A percentile compares a stretch with the other conserved stretches of the same genome.
These are phyloP conservation scores for Fusarium sterilihyphosum DNA, from an alignment of 2,329 filamentous ascomycete genomes.

Conservation along the genomic window DNA sequence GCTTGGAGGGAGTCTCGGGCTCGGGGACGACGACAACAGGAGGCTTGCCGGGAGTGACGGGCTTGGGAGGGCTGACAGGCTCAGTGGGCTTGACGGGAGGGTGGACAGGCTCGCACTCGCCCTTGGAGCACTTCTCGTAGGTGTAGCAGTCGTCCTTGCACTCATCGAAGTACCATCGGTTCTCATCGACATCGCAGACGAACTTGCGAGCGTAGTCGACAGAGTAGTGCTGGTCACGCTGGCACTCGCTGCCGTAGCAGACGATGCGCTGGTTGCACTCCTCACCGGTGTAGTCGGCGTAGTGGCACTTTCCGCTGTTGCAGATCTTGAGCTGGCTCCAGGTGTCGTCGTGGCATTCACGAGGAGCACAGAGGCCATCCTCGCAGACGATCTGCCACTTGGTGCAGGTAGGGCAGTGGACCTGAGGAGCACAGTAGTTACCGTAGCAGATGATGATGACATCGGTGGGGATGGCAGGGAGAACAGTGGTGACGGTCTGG, in stretches of 20 bases:
- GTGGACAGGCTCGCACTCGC: slow-evolving; percentile 40
- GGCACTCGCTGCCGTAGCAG: slow-evolving; percentile 48
- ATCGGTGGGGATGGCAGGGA: slow-evolving; percentile 34
- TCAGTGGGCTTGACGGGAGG: slow-evolving; percentile 6
- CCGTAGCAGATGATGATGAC: slow-evolving; percentile 45
- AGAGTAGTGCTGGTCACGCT: slow-evolving; percentile 40
- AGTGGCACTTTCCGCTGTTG: slow-evolving; percentile 44
- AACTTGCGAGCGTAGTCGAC: slow-evolving; percentile 46
- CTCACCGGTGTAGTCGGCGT: slow-evolving; percentile 44
- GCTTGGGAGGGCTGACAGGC: slow-evolving; percentile 12
- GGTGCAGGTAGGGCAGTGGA: slow-evolving; percentile 43
- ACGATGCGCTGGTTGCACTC: slow-evolving; percentile 49
- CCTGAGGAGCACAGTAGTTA: slow-evolving; percentile 44
- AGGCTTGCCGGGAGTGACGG: not conserved
- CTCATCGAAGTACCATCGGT: slow-evolving; percentile 45
- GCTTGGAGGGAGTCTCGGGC: slow-evolving; percentile 1
- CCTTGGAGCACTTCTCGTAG: slow-evolving; percentile 40
- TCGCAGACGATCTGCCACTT: slow-evolving; percentile 47
- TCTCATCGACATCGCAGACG: slow-evolving; percentile 43
- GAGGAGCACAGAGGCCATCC: slow-evolving; percentile 47
- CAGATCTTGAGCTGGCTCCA: slow-evolving; percentile 48
- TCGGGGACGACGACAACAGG: slow-evolving; percentile 25
- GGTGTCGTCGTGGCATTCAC: slow-evolving; percentile 41
- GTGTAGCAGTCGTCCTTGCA: slow-evolving; percentile 46
- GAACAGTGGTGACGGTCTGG: slow-evolving; percentile 37